Evolutionary conservation across 164 flowering plant genomes (phyloP).

Genomic region (Aristolochia fimbriata): DNA sequence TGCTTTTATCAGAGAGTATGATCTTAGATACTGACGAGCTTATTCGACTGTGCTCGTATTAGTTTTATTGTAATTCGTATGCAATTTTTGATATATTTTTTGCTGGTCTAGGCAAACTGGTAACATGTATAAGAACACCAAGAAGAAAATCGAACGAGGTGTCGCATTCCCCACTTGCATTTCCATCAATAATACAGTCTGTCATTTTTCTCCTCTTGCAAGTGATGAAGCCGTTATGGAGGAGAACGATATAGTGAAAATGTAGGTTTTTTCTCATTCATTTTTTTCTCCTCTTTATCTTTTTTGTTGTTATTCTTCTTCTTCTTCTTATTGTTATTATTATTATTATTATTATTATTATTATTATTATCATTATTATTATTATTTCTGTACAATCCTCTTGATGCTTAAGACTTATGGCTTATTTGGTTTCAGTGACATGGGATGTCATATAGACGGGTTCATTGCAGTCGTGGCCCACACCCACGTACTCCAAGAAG

Average conservation of each 20-base stretch:
- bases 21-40: background rate
- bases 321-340: background rate
- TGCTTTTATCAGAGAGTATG: conserved; percentile 74
- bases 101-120: conserved; percentile 54
- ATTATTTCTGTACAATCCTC: background rate
- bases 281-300: background rate
- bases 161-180: conserved; percentile 91
- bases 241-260: conserved; percentile 77
- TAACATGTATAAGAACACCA: conserved; percentile 82
- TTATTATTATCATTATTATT: background rate
- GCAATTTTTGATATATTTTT: background rate
- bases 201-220: conserved; percentile 91
- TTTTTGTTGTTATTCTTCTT: background rate
- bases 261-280: conserved; percentile 30
- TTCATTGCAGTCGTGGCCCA: conserved; percentile 86
- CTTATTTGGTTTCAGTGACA: conserved; percentile 43
- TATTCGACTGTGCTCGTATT: background rate
- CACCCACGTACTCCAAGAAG: conserved; percentile 78
- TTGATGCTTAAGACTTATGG: background rate
- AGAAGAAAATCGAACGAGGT: conserved; percentile 93
- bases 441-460: conserved; percentile 97
- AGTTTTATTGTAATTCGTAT: background rate
- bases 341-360: background rate
- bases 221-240: conserved; percentile 70
- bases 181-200: conserved; percentile 78